Conservation (phyloP, 352 stramenopile species). For the Pythium brassicae region DNA sequence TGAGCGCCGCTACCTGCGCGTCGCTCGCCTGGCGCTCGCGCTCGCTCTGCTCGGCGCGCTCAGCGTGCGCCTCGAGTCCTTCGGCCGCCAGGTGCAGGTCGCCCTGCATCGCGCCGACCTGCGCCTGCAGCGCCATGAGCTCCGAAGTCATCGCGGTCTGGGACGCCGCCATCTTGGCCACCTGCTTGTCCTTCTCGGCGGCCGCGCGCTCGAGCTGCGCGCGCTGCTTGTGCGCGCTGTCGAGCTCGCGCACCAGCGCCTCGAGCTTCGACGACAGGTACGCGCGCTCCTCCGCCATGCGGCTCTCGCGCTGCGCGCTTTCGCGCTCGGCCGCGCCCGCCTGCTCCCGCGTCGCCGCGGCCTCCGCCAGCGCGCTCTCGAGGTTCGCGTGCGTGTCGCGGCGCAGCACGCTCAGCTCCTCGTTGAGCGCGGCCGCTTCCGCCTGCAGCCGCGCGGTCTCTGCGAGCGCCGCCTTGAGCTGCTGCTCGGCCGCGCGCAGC, state of each 20-base stretch:
- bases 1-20: constrained; percentile 41
- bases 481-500: constrained; percentile 16
- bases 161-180: constrained; percentile 56
- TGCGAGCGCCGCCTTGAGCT: constrained; percentile 2
- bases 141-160: constrained; percentile 57
- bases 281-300: constrained; percentile 48
- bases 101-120: constrained; percentile 50
- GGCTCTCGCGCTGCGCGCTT: constrained; percentile 22
- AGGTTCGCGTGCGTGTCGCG: constrained; percentile 34
- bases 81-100: constrained; percentile 69
- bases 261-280: constrained; percentile 74
- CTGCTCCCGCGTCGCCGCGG: constrained; percentile 10
- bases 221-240: constrained; percentile 33
- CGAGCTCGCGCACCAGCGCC: constrained; percentile 52
- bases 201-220: constrained; percentile 36
- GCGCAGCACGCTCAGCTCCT: constrained; percentile 35
- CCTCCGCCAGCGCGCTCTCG: constrained; percentile 25
- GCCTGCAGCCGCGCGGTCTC: constrained; percentile 24
- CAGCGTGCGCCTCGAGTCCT: constrained; percentile 60
- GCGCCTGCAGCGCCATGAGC: constrained; percentile 56
- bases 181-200: constrained; percentile 62
- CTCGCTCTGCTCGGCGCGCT: constrained; percentile 51
- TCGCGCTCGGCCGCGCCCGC: constrained; percentile 9
- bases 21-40: constrained; percentile 43
- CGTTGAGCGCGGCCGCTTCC: constrained; percentile 32